Conservation (phyloP, 371 early-diverging fungal genomes). For the Rhizopus delemar region DNA sequence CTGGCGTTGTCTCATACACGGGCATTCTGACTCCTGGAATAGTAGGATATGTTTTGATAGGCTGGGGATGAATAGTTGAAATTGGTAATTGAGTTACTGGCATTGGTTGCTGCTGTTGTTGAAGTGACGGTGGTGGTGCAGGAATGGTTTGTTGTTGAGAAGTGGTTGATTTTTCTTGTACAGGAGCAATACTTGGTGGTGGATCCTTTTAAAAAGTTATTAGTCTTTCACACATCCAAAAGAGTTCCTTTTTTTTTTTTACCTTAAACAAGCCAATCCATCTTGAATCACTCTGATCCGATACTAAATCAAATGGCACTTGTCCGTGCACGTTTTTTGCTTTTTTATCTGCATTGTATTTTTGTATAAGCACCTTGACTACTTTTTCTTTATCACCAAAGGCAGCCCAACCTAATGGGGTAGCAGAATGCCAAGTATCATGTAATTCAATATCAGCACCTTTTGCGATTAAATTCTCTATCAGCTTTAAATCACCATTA, state of each 20-base stretch:
- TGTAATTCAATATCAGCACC: conserved; percentile 81
- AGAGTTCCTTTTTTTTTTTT: background rate
- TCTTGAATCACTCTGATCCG: conserved; percentile 59
- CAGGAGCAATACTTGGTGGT: background rate
- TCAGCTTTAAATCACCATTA: conserved; percentile 71
- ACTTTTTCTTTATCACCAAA: conserved; percentile 65
- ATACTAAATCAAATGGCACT: conserved; percentile 70
- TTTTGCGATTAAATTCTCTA: conserved; percentile 64
- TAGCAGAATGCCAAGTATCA: conserved; percentile 85
- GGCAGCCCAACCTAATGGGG: conserved; percentile 92
- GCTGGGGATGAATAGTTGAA: background rate
- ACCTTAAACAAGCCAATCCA: conserved; percentile 56
- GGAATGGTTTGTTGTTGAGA: conserved; percentile 4
- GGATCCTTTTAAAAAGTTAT: background rate
- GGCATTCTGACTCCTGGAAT: conserved; percentile 5
- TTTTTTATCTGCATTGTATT: conserved; percentile 63
- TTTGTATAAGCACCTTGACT: conserved; percentile 61
- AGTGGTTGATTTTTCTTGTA: conserved; percentile 14
- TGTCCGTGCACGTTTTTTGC: conserved; percentile 74
- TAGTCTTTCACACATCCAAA: background rate
- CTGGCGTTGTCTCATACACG: conserved; percentile 4
- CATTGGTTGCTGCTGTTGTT: conserved; percentile 3
- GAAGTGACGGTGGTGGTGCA: background rate
- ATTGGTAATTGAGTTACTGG: background rate
- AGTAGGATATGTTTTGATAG: conserved; percentile 4